Evolutionary conservation across 306 rosid species (phyloP).

Genomic region (Calophaca sinica): DNA sequence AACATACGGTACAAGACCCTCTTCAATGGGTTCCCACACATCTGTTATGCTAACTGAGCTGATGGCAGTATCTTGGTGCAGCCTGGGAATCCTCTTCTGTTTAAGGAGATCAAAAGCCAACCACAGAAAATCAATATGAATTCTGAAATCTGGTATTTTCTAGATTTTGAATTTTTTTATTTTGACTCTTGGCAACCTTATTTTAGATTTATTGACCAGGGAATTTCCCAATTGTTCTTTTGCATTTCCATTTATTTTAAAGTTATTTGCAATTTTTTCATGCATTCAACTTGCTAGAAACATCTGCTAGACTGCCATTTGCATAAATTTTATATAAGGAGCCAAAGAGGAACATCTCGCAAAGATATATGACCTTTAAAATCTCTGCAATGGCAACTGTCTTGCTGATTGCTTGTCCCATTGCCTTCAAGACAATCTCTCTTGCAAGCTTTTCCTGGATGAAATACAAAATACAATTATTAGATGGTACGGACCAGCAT

Average conservation of each 20-base stretch:
- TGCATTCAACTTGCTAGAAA: neutral
- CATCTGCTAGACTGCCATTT: slow-evolving; percentile 1
- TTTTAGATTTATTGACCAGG: neutral
- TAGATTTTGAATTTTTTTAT: neutral
- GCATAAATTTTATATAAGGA: slow-evolving; percentile 7
- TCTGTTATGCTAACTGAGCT: slow-evolving; percentile 97
- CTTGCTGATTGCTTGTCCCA: slow-evolving; percentile 99
- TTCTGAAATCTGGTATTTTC: neutral
- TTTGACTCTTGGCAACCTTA: neutral
- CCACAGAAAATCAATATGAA: slow-evolving; percentile 30
- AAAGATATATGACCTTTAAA: slow-evolving; percentile 66
- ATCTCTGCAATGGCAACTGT: slow-evolving; percentile 94
- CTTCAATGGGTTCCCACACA: slow-evolving; percentile 98
- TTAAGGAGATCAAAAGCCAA: slow-evolving; percentile 32
- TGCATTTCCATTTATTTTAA: neutral
- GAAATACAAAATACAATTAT: slow-evolving; percentile 35
- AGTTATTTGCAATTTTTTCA: neutral
- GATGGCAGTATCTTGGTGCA: slow-evolving; percentile 88
- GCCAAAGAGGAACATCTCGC: slow-evolving; percentile 8
- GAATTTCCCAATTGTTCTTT: neutral
- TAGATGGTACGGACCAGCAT: neutral
- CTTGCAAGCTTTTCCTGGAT: slow-evolving; percentile 80
- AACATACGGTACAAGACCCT: slow-evolving; percentile 98
- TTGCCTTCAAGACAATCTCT: slow-evolving; percentile 96
- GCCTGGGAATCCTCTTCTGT: slow-evolving; percentile 78